Evolutionary conservation across 352 stramenopile genomes (phyloP), one percentile per base, ranked within the genome.

Genomic region (Elongisporangium undulatum): DNA sequence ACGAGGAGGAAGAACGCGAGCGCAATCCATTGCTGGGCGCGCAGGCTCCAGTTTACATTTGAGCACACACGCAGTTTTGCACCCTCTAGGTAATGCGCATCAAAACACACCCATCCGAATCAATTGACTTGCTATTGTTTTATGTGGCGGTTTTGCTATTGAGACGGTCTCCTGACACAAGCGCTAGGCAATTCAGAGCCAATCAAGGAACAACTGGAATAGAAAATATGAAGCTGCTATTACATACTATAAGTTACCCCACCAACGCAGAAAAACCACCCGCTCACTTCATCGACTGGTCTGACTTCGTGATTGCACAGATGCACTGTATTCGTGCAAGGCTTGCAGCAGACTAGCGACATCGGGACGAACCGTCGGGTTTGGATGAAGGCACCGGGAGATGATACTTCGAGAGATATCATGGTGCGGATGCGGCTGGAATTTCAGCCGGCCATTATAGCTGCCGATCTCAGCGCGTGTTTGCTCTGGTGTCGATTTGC

Each of bases 401-500:
- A 45, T 45, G 34, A 45, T 45, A 45, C 34, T 45, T 45, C 34
- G 34, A 45, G 34, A 45, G 34, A 45, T 45, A 45, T 45, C 34
- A 45, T 45, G 34, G 17, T 45, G 34, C 12, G 34, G 34, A 17
- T 45, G 34, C 10, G 34, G 34, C 34, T 45, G 34, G 34, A 45
- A 45, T 45, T 45, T 63, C 41, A 68, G 29, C 12, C 63, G 56
- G 3, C 69, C 73, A 23, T 66, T 79, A 61, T 72, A 82, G 29
- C 58, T 24, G 1, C 29, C 63, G 8, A 79, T 26, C 15, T 53
- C 62, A 19, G 51, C 51, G 20, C 68, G 62, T n/a, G 69, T 65
- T 17, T 90, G 76, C 5, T 84, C 74, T n/a, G 71, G 75, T 7
- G 75, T 77, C 15, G 72, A 72, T 54, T 87, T 90, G 50, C 89